A percentile compares a stretch with the other conserved stretches of the same genome.
Conservation (phyloP, 192 early-diverging fungal species). For the Dissophora globulifera region DNA sequence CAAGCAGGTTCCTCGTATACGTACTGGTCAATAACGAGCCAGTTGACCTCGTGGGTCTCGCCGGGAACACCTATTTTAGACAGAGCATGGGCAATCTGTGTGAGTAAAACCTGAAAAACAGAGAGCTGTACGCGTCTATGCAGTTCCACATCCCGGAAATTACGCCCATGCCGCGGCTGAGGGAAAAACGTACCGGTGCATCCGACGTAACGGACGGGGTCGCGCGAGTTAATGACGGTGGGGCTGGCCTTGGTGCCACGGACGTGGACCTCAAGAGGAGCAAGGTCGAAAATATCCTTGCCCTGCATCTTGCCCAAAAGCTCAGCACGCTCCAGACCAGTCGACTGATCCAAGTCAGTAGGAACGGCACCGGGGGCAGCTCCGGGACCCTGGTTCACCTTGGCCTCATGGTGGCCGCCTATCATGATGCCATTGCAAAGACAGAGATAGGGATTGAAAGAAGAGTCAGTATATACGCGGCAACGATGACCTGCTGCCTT, state of each 20-base stretch:
- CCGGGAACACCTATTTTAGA: slow-evolving; percentile 82
- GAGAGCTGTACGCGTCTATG: no score
- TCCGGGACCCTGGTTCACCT: slow-evolving; percentile 68
- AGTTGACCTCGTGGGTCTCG: slow-evolving; percentile 92
- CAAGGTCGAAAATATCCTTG: slow-evolving; percentile 90
- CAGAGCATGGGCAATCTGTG: no score
- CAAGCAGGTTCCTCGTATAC: slow-evolving; percentile 2
- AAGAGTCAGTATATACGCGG: no score
- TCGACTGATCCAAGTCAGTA: slow-evolving; percentile 89
- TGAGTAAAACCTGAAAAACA: no score
- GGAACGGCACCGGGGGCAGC: slow-evolving; percentile 76
- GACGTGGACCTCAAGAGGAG: slow-evolving; percentile 77
- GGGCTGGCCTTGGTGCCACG: slow-evolving; percentile 87
- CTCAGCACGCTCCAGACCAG: slow-evolving; percentile 93
- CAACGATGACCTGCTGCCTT: no score
- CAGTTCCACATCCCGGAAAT: no score
- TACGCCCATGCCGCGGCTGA: background rate
- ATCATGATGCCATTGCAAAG: no score
- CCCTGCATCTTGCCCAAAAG: slow-evolving; percentile 85
- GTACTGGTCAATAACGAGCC: slow-evolving; percentile 84
- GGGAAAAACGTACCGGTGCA: slow-evolving; percentile 85
- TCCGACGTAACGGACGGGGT: slow-evolving; percentile 86
- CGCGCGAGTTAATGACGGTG: slow-evolving; percentile 84
- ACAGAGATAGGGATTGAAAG: no score
- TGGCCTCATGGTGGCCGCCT: slow-evolving; percentile 50